These are phyloP conservation scores for Boletellus sp. DNA, from an alignment of 1,284 basidiomycete genomes.

Conservation along the genomic window DNA sequence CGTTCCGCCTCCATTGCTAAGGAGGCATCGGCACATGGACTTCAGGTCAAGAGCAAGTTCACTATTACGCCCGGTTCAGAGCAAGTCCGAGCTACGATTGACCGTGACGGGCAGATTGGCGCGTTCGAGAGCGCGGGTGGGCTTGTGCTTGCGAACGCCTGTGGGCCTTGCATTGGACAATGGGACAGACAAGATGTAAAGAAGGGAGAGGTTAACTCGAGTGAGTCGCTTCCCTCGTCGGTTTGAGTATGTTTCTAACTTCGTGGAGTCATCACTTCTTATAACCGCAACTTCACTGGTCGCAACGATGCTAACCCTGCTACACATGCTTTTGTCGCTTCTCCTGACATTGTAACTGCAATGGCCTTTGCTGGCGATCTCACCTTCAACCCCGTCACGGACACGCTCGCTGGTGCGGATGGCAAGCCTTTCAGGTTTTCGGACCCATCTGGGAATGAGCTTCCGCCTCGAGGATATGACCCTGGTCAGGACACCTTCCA, in stretches of 20 bases:
- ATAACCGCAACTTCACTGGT: constrained; percentile 99
- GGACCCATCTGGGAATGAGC: constrained; percentile 85
- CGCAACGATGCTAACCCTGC: constrained; percentile 99
- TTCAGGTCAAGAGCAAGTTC: constrained; percentile 90
- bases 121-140: constrained; percentile 87
- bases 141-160: constrained; percentile 95
- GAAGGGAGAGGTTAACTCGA: constrained; percentile 97
- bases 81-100: constrained; percentile 97
- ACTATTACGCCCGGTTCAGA: constrained; percentile 98
- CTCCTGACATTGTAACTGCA: constrained; percentile 97
- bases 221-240: constrained; percentile 40
- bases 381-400: constrained; percentile 96
- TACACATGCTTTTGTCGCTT: constrained; percentile 98
- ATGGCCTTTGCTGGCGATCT: constrained; percentile 93
- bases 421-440: constrained; percentile 98
- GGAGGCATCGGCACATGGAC: constrained; percentile 85
- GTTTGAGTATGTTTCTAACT: constrained; percentile 7
- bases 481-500: constrained; percentile 97
- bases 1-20: constrained; percentile 92
- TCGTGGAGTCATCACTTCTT: constrained; percentile 88
- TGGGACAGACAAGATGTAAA: constrained; percentile 97
- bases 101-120: constrained; percentile 91
- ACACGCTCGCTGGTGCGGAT: constrained; percentile 84
- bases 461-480: constrained; percentile 94
- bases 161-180: constrained; percentile 98